phyloP scores from a whole-genome alignment of 1,139 yeast species.

The Blastobotrys niveus region DNA sequence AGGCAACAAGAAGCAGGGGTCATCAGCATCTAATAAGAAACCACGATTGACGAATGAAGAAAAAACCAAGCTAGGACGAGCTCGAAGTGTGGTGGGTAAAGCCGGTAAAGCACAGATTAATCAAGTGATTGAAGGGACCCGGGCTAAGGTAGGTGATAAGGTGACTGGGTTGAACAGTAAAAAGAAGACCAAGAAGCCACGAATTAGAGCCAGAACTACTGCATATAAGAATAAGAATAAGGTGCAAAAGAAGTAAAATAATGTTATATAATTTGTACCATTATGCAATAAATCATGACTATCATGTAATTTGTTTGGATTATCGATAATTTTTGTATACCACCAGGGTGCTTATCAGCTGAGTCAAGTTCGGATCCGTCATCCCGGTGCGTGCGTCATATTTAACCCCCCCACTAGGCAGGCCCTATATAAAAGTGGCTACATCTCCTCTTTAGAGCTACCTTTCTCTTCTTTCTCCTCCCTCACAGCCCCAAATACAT shows the following conservation, averaged over 20 bases:
- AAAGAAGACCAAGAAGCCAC: constrained; percentile 46
- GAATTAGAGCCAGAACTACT: constrained; percentile 61
- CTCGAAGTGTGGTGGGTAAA: constrained; percentile 65
- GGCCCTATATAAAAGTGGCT: neutral
- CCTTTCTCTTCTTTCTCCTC: no score
- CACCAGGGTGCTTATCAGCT: no score
- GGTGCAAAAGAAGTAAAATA: neutral
- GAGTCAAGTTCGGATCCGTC: no score
- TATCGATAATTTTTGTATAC: no score
- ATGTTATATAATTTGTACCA: no score
- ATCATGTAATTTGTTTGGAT: neutral
- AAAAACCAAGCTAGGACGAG: constrained; percentile 75
- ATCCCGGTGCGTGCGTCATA: no score
- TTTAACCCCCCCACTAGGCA: no score
- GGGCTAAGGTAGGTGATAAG: constrained; percentile 66
- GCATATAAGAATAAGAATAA: constrained; percentile 41
- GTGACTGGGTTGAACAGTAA: constrained; percentile 29
- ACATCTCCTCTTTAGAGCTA: neutral
- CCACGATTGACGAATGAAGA: constrained; percentile 38
- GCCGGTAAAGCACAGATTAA: constrained; percentile 68
- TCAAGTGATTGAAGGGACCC: constrained; percentile 65
- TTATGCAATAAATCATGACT: no score
- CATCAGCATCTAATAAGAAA: constrained; percentile 27
- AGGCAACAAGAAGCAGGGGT: constrained; percentile 28
- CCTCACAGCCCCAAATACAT: no score